A percentile compares a stretch with the other conserved stretches of the same genome.
Conservation (phyloP, 2,329 filamentous ascomycete species). For the Chaetomium olivaceum region DNA sequence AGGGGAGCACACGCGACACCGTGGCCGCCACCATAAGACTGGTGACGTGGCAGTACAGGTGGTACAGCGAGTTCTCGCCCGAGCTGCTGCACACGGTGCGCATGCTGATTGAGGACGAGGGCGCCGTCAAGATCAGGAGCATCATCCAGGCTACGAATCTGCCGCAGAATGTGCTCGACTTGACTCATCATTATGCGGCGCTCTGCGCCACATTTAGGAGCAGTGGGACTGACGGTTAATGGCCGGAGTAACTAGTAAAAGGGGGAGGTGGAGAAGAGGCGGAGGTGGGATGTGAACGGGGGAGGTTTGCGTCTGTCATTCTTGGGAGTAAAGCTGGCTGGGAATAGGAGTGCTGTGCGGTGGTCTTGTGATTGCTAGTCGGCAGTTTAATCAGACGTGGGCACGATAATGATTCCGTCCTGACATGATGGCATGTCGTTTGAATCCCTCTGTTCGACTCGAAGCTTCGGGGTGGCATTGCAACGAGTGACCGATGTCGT, state of each 20-base stretch:
- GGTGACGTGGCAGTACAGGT: slow-evolving; percentile 97
- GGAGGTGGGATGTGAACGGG: not conserved
- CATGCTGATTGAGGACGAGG: slow-evolving; percentile 94
- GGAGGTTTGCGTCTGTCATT: not conserved
- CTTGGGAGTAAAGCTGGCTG: not conserved
- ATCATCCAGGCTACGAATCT: slow-evolving; percentile 96
- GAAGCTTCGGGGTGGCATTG: not conserved
- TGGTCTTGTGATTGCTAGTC: not conserved
- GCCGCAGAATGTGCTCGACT: slow-evolving; percentile 86
- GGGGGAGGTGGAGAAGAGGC: not conserved
- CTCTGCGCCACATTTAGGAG: slow-evolving; percentile 94
- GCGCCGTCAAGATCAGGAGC: slow-evolving; percentile 93
- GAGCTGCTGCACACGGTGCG: slow-evolving; percentile 84
- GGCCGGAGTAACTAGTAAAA: not conserved
- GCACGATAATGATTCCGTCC: slow-evolving; percentile 6
- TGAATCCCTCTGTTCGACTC: not conserved
- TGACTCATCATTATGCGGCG: slow-evolving; percentile 95
- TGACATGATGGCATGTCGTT: not conserved
- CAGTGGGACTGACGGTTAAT: slow-evolving; percentile 79
- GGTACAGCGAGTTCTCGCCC: slow-evolving; percentile 99
- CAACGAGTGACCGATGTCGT: not conserved
- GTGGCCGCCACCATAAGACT: slow-evolving; percentile 85
- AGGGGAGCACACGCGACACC: slow-evolving; percentile 72
- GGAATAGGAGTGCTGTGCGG: not conserved
- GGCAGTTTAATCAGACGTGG: not conserved